These are phyloP conservation scores for Phlyctochytrium bullatum DNA, from an alignment of 192 early-diverging fungal species.

Conservation along the genomic window DNA sequence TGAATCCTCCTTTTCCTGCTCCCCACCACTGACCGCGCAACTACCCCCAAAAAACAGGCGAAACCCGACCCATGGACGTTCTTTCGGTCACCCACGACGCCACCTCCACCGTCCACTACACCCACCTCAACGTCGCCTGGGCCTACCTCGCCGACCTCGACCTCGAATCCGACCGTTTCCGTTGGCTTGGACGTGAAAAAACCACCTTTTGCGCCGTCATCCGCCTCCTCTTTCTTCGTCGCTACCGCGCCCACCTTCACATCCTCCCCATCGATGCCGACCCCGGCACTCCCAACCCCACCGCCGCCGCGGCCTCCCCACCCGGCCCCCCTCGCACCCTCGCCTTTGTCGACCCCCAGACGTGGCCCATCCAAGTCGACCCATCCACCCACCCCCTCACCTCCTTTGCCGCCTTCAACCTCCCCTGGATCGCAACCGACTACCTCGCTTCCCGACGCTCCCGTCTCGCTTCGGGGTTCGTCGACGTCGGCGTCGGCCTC, in stretches of 20 bases:
- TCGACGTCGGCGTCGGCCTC: slow-evolving; percentile 29
- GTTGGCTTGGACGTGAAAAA: slow-evolving; percentile 40
- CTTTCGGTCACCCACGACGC: slow-evolving; percentile 40
- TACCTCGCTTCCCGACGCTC: slow-evolving; percentile 49
- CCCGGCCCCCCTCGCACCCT: slow-evolving; percentile 4
- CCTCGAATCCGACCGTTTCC: slow-evolving; percentile 47
- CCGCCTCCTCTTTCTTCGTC: slow-evolving; percentile 56
- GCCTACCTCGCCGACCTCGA: slow-evolving; percentile 49
- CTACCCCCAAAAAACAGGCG: slow-evolving; percentile 9
- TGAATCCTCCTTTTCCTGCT: slow-evolving; percentile 1
- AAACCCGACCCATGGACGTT: slow-evolving; percentile 39
- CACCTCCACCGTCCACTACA: slow-evolving; percentile 29
- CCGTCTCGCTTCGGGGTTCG: slow-evolving; percentile 50
- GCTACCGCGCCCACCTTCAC: slow-evolving; percentile 58
- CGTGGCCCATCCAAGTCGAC: slow-evolving; percentile 51
- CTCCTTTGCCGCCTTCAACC: slow-evolving; percentile 55
- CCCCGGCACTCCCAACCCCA: slow-evolving; percentile 9
- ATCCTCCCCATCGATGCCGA: slow-evolving; percentile 42
- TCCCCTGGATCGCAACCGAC: slow-evolving; percentile 56
- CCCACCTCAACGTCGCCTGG: slow-evolving; percentile 45
- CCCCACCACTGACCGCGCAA: neutral
- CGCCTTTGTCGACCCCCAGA: slow-evolving; percentile 31
- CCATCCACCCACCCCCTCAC: slow-evolving; percentile 40
- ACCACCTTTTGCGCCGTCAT: slow-evolving; percentile 43
- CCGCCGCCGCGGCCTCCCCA: neutral